Evolutionary conservation across 371 early-diverging fungal genomes (phyloP), one percentile per base, ranked within the genome.

Genomic region (Lichtheimia ornata): DNA sequence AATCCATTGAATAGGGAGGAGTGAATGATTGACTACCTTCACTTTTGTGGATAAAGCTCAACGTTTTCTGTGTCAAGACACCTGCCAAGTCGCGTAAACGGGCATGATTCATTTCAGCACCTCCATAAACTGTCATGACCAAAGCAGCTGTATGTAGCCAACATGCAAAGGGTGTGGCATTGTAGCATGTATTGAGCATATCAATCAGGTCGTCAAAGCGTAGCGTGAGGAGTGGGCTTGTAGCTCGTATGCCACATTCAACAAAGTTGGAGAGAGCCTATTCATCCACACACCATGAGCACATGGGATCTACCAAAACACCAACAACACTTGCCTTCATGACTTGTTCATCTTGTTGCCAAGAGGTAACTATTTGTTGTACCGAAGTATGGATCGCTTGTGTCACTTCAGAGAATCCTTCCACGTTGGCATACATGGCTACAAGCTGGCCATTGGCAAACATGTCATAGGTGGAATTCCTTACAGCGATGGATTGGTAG

Each of bases 51-150:
- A 87, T 81, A 14, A 79, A 70, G n/a, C 71, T 77, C 57, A 85
- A 57, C 1, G 88, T 87, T 22, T 70, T 76, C 18, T 59, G 68
- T 0, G 84, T 80, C 5, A 85, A 41, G 0, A 55, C 45, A 5
- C 69, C 67, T 2, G 85, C 27, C 17, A 87, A 28, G 35, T 83
- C 72, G 7, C 76, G 66, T 22, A 87, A 69, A 0, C 61, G 67
- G 1, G 72, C 65, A 50, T 61, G 63, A 45, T 76, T 64, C 22
- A 63, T 64, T 17, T 66, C 56, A 17, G 81, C 77, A 14, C 81
- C 76, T 14, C 87, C 87, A 57, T 85, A 85, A 0, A 84, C 87
- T 0, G 85, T 82, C 44, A 85, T 79, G 28, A 83, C 62, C 42
- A 76, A 70, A 11, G 81, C 68, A 1, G 82, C 76, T 2, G 82